Percentiles rank a stretch among this genome's conserved stretches.
Conservation (phyloP, 106 monocot genomes). For the Posidonia australis region DNA sequence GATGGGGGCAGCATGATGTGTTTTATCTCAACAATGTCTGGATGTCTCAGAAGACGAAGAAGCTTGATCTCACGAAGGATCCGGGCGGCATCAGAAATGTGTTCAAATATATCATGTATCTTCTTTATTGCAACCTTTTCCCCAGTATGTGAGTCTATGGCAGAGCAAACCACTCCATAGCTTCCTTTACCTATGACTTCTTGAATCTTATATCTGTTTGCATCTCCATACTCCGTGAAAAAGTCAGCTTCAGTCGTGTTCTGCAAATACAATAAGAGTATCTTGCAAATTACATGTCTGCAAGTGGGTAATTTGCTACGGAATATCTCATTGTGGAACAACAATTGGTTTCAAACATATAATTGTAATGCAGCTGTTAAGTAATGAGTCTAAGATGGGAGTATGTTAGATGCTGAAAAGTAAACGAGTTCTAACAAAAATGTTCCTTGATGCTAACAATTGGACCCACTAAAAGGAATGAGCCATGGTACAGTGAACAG, state of each 20-base stretch:
- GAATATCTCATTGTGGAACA: too few species aligned
- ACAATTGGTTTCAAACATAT: too few species aligned
- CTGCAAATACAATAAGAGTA: constrained; percentile 11
- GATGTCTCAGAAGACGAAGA: constrained; percentile 48
- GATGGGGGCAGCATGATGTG: constrained; percentile 70
- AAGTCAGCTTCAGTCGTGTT: constrained; percentile 30
- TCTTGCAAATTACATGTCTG: too few species aligned
- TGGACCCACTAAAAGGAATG: too few species aligned
- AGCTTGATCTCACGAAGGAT: constrained; percentile 66
- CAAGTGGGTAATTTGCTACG: too few species aligned
- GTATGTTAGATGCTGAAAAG: too few species aligned
- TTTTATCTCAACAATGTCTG: constrained; percentile 62
- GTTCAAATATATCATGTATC: constrained; percentile 66
- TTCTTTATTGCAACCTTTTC: constrained; percentile 68
- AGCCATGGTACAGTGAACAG: too few species aligned
- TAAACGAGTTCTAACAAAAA: too few species aligned
- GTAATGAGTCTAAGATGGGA: too few species aligned
- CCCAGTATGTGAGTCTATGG: constrained; percentile 49
- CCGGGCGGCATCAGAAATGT: constrained; percentile 69
- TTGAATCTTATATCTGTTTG: constrained; percentile 44
- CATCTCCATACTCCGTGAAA: constrained; percentile 69
- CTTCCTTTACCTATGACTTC: constrained; percentile 67
- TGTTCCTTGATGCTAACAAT: too few species aligned
- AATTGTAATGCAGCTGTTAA: too few species aligned
- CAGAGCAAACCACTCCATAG: constrained; percentile 50